Base-by-base conservation (phyloP, 192 early-diverging fungal species). In the Coemansia brasiliensis region DNA sequence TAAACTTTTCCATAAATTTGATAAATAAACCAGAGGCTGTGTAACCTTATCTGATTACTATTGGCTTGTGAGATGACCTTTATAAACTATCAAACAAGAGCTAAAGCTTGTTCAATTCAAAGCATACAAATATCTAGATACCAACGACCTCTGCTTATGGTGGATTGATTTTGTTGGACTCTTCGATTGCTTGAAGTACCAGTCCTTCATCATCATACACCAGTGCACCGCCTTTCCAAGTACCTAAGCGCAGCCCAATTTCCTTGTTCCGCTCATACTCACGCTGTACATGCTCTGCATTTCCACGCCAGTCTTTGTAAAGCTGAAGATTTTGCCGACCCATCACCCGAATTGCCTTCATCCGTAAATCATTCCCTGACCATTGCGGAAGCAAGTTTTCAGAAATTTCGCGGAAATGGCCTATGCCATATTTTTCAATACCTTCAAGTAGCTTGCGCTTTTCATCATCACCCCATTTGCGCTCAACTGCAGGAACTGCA, bases 381-480 rank as follows among this genome's bases (percentile, higher is more conserved):
- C 92, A 94, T 41, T 83, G 83, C 7, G 90, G 84, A 16, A 94
- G 69, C 20, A 87, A 60, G 44, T 76, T 83, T 48, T 92, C 88
- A 0, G 91, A 88, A 26, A 93, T 93, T 59, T 91, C 90, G 39
- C 89, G 82, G 64, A 94, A 94, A 58, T 93, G 91, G 11, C 93
- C 92, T 65, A 94, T 92, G 10, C 92, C 93, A 49, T 90, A 77
- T 51, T 81, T 88, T 59, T 84, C 88, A 40, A 94, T 92, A 5
- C 93, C 92, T 48, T 88, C 79, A 27, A 93, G 85, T 24, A 94
- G 71, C 43, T 90, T 71, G 29, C 52, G 53, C 29, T 86, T 84
- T 66, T 95, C 90, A n/a, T 83, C 83, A 3, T 92, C 91, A 13
- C 87, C 90, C 92, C 92, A 94, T 70, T 91, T 90, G 44, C 91